These are phyloP conservation scores for Diaporthe aspalathi DNA, from an alignment of 2,329 filamentous ascomycete species.

Conservation along the genomic window DNA sequence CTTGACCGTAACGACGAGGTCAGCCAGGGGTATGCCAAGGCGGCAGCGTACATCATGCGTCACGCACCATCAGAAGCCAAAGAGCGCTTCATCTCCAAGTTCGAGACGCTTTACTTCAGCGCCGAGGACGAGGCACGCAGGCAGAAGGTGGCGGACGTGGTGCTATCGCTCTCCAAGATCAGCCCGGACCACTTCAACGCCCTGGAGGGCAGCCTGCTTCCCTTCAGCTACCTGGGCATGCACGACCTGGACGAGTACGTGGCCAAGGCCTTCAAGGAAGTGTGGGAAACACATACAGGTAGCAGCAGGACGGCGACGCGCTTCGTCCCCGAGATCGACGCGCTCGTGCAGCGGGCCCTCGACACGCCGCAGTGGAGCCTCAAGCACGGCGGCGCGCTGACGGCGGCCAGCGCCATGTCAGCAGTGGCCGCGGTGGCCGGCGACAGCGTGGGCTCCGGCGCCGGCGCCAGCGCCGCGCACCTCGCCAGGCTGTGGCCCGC, in stretches of 20 bases:
- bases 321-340: slow-evolving; percentile 85
- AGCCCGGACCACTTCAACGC: slow-evolving; percentile 89
- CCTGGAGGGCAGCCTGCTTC: slow-evolving; percentile 79
- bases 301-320: slow-evolving; percentile 83
- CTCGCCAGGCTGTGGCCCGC: slow-evolving; percentile 81
- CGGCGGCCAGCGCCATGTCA: slow-evolving; percentile 78
- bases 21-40: slow-evolving; percentile 86
- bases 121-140: slow-evolving; percentile 82
- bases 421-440: slow-evolving; percentile 73
- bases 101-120: slow-evolving; percentile 80
- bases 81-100: slow-evolving; percentile 61
- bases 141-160: slow-evolving; percentile 83
- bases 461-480: slow-evolving; percentile 68
- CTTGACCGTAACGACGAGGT: slow-evolving; percentile 96
- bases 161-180: slow-evolving; percentile 84
- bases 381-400: slow-evolving; percentile 87
- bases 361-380: slow-evolving; percentile 89
- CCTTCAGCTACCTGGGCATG: slow-evolving; percentile 88
- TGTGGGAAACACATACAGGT: slow-evolving; percentile 92
- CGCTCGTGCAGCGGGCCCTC: slow-evolving; percentile 74
- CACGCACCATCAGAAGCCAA: slow-evolving; percentile 62
- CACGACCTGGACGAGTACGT: slow-evolving; percentile 88
- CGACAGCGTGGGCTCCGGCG: slow-evolving; percentile 58
- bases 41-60: slow-evolving; percentile 85
- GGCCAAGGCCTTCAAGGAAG: slow-evolving; percentile 81